Conservation (phyloP, 2,329 filamentous ascomycete species). For the Botrytis porri region DNA sequence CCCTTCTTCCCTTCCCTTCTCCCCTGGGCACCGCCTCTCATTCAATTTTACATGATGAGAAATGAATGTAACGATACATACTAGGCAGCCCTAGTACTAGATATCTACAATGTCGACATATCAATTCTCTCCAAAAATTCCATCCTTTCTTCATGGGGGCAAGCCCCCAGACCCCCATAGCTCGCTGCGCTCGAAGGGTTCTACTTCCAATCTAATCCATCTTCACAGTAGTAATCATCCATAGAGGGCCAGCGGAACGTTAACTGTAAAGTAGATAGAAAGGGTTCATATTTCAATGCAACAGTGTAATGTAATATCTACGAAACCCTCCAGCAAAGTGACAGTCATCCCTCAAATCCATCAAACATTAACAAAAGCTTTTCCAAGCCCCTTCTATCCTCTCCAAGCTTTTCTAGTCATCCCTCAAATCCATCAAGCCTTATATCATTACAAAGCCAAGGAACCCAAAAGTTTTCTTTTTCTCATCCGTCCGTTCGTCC, state of each 20-base stretch:
- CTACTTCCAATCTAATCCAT: too few species aligned
- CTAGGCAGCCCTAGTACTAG: too few species aligned
- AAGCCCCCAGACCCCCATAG: neutral
- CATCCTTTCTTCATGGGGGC: neutral
- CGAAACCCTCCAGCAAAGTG: neutral
- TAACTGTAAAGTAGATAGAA: neutral
- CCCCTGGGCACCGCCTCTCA: neutral
- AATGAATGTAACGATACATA: too few species aligned
- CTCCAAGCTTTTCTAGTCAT: neutral
- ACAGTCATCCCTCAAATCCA: neutral
- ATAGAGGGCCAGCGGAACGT: neutral
- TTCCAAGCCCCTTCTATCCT: neutral
- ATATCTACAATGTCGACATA: too few species aligned
- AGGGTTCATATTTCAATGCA: neutral
- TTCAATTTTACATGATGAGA: constrained; percentile 3
- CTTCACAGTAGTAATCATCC: neutral
- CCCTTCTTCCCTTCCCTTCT: neutral
- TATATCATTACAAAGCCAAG: neutral
- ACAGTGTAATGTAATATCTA: neutral
- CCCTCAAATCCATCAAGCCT: neutral
- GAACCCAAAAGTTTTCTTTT: neutral
- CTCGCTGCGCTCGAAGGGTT: neutral
- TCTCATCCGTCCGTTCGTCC: neutral
- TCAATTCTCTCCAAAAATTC: neutral
- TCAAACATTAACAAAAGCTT: constrained; percentile 3